Percentiles rank a stretch among this genome's conserved stretches.
phyloP scores from a whole-genome alignment of 2,329 filamentous ascomycete species.

The Pseudogymnoascus sp. region DNA sequence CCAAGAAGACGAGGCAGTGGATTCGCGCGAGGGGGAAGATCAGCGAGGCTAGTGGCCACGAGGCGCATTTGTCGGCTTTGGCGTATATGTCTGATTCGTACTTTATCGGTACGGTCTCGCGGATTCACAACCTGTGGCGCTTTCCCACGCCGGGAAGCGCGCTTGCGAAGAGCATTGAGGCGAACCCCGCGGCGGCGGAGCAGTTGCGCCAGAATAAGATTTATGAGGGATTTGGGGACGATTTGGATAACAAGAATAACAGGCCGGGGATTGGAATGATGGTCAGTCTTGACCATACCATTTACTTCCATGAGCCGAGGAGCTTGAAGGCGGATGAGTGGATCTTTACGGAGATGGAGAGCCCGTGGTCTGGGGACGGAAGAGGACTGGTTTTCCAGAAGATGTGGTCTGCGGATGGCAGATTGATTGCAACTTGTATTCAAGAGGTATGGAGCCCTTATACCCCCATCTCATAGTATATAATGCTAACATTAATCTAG shows the following conservation, averaged over 20 bases:
- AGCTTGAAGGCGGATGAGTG: conserved; percentile 59
- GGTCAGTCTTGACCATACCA: conserved; percentile 71
- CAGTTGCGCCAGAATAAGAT: conserved; percentile 37
- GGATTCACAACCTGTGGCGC: conserved; percentile 73
- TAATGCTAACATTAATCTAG: conserved; percentile 29
- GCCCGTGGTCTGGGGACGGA: conserved; percentile 72
- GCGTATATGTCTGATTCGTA: conserved; percentile 91
- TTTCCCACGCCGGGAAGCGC: conserved; percentile 46
- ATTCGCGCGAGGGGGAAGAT: conserved; percentile 68
- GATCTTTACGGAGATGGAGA: conserved; percentile 75
- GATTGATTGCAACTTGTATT: conserved; percentile 68
- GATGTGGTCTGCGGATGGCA: conserved; percentile 65
- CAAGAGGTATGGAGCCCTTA: conserved; percentile 53
- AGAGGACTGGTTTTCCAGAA: conserved; percentile 68
- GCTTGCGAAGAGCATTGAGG: not conserved
- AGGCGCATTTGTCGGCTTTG: conserved; percentile 77
- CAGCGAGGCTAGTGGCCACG: conserved; percentile 62
- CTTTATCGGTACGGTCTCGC: conserved; percentile 83
- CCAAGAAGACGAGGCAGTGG: conserved; percentile 67
- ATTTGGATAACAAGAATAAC: conserved; percentile 42
- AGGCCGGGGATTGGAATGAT: conserved; percentile 70
- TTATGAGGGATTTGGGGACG: conserved; percentile 31
- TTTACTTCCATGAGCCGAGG: conserved; percentile 59
- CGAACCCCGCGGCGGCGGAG: conserved; percentile 39
- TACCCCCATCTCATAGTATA: not conserved